Conservation (phyloP, 1,139 yeast genomes). For the Saccharomyces pastorianus region DNA sequence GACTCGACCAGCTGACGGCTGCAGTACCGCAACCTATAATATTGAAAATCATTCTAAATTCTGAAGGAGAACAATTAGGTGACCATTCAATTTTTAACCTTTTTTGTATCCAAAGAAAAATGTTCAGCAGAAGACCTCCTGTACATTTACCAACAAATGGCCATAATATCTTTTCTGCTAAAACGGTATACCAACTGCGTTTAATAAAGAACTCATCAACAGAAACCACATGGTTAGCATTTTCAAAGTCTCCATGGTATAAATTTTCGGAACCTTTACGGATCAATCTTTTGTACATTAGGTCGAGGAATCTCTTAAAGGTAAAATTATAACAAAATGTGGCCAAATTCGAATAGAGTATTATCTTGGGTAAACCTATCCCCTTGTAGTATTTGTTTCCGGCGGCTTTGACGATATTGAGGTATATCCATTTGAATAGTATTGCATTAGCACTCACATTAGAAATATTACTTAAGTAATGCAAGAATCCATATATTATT, state of each 20-base stretch:
- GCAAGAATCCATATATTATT: slow-evolving; percentile 12
- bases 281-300: not conserved
- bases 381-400: not conserved
- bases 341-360: not conserved
- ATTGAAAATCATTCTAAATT: slow-evolving; percentile 34
- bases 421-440: not conserved
- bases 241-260: not conserved
- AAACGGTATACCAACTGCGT: slow-evolving; percentile 13
- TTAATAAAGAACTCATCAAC: slow-evolving; percentile 5
- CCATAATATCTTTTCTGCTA: slow-evolving; percentile 7
- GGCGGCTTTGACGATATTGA: not conserved
- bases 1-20: not conserved
- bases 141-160: slow-evolving; percentile 7
- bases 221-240: not conserved
- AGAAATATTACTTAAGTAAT: not conserved
- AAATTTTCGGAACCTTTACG: not conserved
- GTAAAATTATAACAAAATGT: not conserved
- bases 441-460: not conserved
- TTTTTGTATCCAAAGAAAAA: slow-evolving; percentile 2
- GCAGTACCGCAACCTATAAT: slow-evolving; percentile 7
- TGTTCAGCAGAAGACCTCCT: slow-evolving; percentile 2
- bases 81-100: not conserved
- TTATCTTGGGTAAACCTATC: not conserved
- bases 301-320: not conserved
- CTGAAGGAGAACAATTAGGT: slow-evolving; percentile 12